Evolutionary conservation across 192 early-diverging fungal genomes (phyloP), one percentile per base, ranked within the genome.

Genomic region (Coemansia sp.): DNA sequence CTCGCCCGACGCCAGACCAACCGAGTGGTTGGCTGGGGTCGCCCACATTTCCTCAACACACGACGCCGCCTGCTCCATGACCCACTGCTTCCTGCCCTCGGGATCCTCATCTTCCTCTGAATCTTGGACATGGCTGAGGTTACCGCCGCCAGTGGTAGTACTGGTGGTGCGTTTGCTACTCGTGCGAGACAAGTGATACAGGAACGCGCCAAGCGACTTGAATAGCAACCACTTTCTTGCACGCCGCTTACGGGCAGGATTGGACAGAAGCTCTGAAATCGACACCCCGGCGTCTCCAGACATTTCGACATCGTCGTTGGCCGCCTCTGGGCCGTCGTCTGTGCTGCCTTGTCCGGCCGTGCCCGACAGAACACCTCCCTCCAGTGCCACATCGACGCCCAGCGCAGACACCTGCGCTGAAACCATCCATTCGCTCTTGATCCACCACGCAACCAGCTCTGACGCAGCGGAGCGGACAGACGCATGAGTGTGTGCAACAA

Each of bases 401-500:
- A 75, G 37, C 11, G 74, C 78, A 8, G 62, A 26, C 2, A 66
- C 65, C 38, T 64, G 67, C n/a, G 78, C 71, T 4, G 77, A 69
- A 1, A 75, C 56, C 7, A 84, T 21, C 69, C 81, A 85, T 23
- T 85, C 84, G 10, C 81, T 76, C 57, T 56, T 61, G 57, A 83
- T 66, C 67, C 87, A 84, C 76, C 81, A 73, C 0, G 77, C 71
- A 6, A 89, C 84, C 59, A 91, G 86, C 44, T 88, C 84, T 1
- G 91, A 88, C 4, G 91, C 82, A 0, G 84, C 74, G 13, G 85
- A 88, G 7, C 94, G 87, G 32, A 94, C 83, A 59, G 86, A 81
- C 16, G 85, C 66, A 40, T 93, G 86, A 12, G 86, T 88, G 42
- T 87, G 89, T 65, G 91, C 89, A n/a, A 96, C 83, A 23, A 95